Base-by-base conservation (phyloP, 148 eudicot species). In the Beta vulgaris region DNA sequence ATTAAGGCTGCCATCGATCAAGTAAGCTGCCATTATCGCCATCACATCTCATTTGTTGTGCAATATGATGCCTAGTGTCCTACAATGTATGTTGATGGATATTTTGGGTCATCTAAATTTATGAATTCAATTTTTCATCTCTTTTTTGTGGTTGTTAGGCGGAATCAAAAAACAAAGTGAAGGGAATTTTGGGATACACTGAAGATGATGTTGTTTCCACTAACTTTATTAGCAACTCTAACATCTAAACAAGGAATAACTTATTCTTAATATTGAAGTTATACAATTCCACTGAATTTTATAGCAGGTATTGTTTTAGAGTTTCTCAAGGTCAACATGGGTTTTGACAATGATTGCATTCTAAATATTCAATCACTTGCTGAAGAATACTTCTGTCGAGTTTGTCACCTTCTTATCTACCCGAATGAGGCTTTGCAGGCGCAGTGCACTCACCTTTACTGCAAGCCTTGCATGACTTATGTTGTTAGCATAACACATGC, bases 271-370 rank as follows among this genome's bases (percentile, higher is more conserved):
- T 51, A 51, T 16, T 3, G 18, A 16, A 4, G 16, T 51, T 26
- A 10, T 7, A 4, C 3, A 1, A 14, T 25, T 5, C 7, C 14
- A 62, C 7, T 68, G 49, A 74, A n/a, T n/a, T 79, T 75, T 34
- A 39, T 63, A 63, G 74, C 69, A 65, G 69, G 68, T 60, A 32
- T 43, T 68, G 59, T 48, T 15, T 39, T 34, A 18, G 74, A 63
- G 40, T 73, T 64, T 43, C 58, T 60, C 46, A 35, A 23, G 75
- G 36, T 64, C 77, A 82, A 46, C 69, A 95, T 96, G 99, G 99
- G 99, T 34, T 96, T 96, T 43, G 99, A 96, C 76, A 92, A 85
- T 53, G 99, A 96, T 70, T 96, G 99, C 87, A 91, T 96, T 37
- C 43, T 91, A 26, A 89, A 96, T 72, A 89, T 92, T 62, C 94